Evolutionary conservation across 164 flowering plant species (phyloP).

Genomic region (Magnolia officinalis): DNA sequence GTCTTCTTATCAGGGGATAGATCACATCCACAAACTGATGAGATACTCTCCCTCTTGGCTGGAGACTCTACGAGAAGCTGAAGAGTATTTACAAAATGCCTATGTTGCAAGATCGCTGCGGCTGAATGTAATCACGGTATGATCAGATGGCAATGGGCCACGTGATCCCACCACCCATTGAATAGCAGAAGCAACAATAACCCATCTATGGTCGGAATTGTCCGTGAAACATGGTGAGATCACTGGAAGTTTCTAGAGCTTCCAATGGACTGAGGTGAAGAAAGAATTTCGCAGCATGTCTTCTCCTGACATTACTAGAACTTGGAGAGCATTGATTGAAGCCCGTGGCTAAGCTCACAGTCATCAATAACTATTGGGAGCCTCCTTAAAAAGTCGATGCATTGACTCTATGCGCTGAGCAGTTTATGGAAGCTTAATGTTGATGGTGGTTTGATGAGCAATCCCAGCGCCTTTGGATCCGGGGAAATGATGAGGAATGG

Average conservation of each 20-base stretch:
- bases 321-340: not conserved
- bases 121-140: not conserved
- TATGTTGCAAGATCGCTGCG: not conserved
- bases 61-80: not conserved
- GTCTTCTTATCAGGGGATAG: conserved; percentile 49
- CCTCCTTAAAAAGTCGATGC: too few species aligned
- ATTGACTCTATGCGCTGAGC: too few species aligned
- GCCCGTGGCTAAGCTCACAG: not conserved
- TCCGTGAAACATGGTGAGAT: not conserved
- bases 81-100: not conserved
- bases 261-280: not conserved
- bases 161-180: not conserved
- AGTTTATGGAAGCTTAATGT: too few species aligned
- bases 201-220: not conserved
- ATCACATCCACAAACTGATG: conserved; percentile 21
- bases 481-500: too few species aligned
- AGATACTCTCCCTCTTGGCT: conserved; percentile 14
- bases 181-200: too few species aligned
- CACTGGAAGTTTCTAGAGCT: not conserved
- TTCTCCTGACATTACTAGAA: not conserved
- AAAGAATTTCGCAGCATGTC: not conserved
- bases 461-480: too few species aligned
- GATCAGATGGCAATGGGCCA: not conserved
- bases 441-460: too few species aligned
- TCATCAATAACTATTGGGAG: too few species aligned